Base-by-base conservation (phyloP, 2,329 filamentous ascomycete species). In the Colletotrichum lentis region DNA sequence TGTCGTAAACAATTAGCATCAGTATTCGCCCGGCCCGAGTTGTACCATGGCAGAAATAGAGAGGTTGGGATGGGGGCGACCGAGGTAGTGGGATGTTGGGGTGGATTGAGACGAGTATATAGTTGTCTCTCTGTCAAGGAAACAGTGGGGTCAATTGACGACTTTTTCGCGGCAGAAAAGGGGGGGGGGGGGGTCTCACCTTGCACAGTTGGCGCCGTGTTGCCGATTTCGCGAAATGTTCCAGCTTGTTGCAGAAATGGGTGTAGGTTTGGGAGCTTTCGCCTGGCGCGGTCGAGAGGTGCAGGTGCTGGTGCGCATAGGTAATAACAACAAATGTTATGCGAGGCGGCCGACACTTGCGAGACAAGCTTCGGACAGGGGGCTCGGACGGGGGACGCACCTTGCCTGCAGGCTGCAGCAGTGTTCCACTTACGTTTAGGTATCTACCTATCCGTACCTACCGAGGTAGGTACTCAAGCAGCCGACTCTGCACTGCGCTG, bases 1-100 rank as follows among this genome's bases (percentile, higher is more conserved):
- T 78, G 75, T 85, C 82, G 76, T 84, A 78, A 70, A 84, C 80
- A 73, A 86, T 86, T 76, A 87, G 84, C 82, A 86, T 84, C 74
- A 69, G 64, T 56, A 57, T 14, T 16, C 61, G 44, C 39, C 63
- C 52, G 65, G 53, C 24, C 22, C 37, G 47, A 62, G 22, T 41
- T 47, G 41, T 39, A 58, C 46, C 63, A 63, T 67, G 46, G 46
- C 47, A 46, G n/a, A 49, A 47, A 24, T 31, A 27, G 16, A 57
- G 39, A 41, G 71, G 76, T 70, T 70, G 53, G 35, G 54, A 20
- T 24, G 37, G 31, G 47, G 41, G 24, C 41, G 27, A 31, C 54
- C 49, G n/a, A 50, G 37, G n/a, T 41, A 37, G 55, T 31, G 8
- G 31, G 20, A 20, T 39, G 35, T 56, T 24, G 31, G 41, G 22